Evolutionary conservation across 2,329 filamentous ascomycete species (phyloP), one percentile per base, ranked within the genome.

Genomic region (Scortechinia acanthostroma): DNA sequence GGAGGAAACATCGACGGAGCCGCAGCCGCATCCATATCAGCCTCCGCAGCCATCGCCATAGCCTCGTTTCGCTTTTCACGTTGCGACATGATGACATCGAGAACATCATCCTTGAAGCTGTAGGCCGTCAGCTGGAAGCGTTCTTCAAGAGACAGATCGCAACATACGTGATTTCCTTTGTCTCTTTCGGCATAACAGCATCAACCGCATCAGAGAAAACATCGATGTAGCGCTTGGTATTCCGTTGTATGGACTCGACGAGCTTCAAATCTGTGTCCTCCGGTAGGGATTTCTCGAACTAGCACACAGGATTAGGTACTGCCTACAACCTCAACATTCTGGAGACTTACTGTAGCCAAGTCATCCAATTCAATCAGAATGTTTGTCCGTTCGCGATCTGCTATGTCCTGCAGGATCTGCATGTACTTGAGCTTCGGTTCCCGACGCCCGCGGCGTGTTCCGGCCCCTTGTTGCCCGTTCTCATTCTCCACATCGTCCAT

Each of bases 71-170:
- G 74, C 58, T 74, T 80, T 46, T 77, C 74, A 45, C 81, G 76
- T 58, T 86, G 80, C 37, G 77, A 82, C 71, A 85, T 79, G 60
- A 86, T 83, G 42, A 86, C 77, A 59, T 86, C 81, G 22, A 86
- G 66, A 16, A 86, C 80, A 61, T 86, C 81, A 54, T 84, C 80
- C 57, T 85, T 85, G 68, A 83, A 85, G 47, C 73, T 79, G 51
- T 21, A 55, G 44, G 17, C 19, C 23, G 17, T 40, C 44, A 45
- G 20, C 35, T 19, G 20, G 14, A 10, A 40, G 17, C n/a, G 10
- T 40, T 17, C 35, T 40, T 30, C 30, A 43, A n/a, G n/a, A n/a
- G n/a, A n/a, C n/a, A n/a, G 10, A 16, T 15, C 43, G n/a, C 10
- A 15, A 59, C 69, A 50, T 67, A 79, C 67, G 70, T 79, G 45